A percentile compares a stretch with the other conserved stretches of the same genome.
Conservation (phyloP, 345 rosid genomes). For the Mangifera indica region DNA sequence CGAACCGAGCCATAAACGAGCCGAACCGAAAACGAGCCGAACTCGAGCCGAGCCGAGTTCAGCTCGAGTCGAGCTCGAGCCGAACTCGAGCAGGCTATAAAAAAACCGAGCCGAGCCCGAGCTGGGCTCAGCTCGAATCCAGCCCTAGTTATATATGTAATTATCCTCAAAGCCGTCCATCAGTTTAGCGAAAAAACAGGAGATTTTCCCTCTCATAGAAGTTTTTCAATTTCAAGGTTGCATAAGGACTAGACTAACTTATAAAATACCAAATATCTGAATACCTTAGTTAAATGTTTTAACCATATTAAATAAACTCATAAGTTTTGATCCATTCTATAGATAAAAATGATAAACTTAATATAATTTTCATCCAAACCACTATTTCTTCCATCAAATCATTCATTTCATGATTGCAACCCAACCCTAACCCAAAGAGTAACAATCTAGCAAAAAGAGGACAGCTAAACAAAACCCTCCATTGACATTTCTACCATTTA, state of each 20-base stretch:
- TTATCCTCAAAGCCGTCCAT: background rate
- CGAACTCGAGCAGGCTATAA: too few relatives aligned
- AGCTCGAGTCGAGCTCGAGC: too few relatives aligned
- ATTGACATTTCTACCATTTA: background rate
- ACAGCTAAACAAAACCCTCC: background rate
- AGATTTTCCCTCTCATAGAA: background rate
- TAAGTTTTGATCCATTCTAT: background rate
- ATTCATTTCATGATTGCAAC: constrained; percentile 3
- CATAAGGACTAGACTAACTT: background rate
- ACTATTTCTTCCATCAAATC: constrained; percentile 5
- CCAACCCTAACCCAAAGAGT: background rate
- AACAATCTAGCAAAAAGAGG: background rate
- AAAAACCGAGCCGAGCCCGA: too few relatives aligned
- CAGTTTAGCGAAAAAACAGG: background rate
- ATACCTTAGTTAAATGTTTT: background rate
- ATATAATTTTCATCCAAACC: background rate
- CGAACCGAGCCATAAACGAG: too few relatives aligned
- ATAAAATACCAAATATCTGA: background rate
- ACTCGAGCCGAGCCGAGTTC: too few relatives aligned
- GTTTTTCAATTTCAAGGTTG: background rate
- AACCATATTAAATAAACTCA: constrained; percentile 1
- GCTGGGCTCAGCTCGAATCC: too few relatives aligned
- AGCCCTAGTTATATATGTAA: background rate
- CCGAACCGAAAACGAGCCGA: too few relatives aligned
- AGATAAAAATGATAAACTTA: background rate